These are phyloP conservation scores for Saturnispora gosingensis DNA, from an alignment of 805 yeast species.

Conservation along the genomic window DNA sequence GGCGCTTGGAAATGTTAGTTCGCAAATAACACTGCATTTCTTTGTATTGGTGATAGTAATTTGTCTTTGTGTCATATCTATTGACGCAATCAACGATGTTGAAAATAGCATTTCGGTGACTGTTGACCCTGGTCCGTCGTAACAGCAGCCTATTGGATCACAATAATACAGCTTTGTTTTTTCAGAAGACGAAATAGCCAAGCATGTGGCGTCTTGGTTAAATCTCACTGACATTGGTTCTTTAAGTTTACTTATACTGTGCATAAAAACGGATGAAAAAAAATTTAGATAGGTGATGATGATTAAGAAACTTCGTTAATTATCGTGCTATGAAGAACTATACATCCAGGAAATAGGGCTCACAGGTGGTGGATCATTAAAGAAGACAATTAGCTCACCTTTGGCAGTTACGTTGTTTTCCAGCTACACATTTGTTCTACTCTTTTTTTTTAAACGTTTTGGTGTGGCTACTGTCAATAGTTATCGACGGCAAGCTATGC, in stretches of 20 bases:
- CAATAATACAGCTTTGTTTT: constrained; percentile 76
- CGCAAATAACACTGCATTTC: constrained; percentile 69
- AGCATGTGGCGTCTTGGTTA: constrained; percentile 84
- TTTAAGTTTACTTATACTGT: neutral
- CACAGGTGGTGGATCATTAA: neutral
- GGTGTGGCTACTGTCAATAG: neutral
- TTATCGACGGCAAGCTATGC: neutral
- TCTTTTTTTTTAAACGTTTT: too few species aligned
- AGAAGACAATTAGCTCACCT: too few species aligned
- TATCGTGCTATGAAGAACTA: neutral
- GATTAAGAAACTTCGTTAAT: neutral
- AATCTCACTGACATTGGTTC: constrained; percentile 28
- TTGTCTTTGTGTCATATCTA: constrained; percentile 70
- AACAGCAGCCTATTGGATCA: constrained; percentile 76
- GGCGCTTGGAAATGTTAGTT: constrained; percentile 72
- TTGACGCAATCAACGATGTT: constrained; percentile 72
- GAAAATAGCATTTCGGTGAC: constrained; percentile 85
- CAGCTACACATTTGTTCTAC: too few species aligned
- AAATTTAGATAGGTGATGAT: neutral
- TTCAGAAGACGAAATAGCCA: constrained; percentile 58
- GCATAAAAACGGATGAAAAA: neutral
- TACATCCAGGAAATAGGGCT: neutral
- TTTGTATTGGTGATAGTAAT: constrained; percentile 78
- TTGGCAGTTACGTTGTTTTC: too few species aligned
- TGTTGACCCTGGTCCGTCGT: constrained; percentile 37